phyloP scores from a whole-genome alignment of 1,284 basidiomycete species.

The Agaricales sp. region DNA sequence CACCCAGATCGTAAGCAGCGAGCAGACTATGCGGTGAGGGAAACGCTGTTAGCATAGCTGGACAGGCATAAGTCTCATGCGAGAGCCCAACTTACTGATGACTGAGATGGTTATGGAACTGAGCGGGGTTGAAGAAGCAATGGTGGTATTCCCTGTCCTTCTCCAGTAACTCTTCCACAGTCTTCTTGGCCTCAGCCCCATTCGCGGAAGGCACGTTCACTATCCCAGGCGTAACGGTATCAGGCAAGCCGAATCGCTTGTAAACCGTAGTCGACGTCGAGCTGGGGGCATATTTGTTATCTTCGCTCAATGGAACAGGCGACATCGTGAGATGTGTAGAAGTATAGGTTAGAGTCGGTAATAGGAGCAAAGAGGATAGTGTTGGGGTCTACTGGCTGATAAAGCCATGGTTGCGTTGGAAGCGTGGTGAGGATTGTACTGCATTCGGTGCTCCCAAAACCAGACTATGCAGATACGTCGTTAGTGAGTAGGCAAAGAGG shows the following conservation, averaged over 20 bases:
- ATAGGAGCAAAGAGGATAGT: neutral
- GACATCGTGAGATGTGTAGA: neutral
- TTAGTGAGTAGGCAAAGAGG: neutral
- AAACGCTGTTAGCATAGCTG: slow-evolving; percentile 1
- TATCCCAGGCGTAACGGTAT: neutral
- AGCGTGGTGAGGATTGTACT: neutral
- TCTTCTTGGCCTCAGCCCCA: slow-evolving; percentile 27
- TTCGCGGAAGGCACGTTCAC: neutral
- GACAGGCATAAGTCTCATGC: neutral
- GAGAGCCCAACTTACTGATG: slow-evolving; percentile 31
- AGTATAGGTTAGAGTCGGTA: neutral
- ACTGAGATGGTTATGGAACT: slow-evolving; percentile 58
- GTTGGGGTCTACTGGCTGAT: neutral
- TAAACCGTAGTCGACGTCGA: neutral
- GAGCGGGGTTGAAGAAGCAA: slow-evolving; percentile 38
- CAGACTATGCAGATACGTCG: neutral
- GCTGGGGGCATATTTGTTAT: neutral
- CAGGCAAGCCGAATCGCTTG: neutral
- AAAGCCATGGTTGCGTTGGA: neutral
- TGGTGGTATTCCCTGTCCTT: slow-evolving; percentile 49
- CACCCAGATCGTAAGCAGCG: slow-evolving; percentile 59
- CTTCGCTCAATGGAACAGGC: neutral
- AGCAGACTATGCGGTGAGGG: slow-evolving; percentile 39
- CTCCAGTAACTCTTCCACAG: slow-evolving; percentile 37
- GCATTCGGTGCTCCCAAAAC: neutral